A percentile compares a stretch with the other conserved stretches of the same genome.
Conservation (phyloP, 2,329 filamentous ascomycete species). For the Colletotrichum nymphaeae region DNA sequence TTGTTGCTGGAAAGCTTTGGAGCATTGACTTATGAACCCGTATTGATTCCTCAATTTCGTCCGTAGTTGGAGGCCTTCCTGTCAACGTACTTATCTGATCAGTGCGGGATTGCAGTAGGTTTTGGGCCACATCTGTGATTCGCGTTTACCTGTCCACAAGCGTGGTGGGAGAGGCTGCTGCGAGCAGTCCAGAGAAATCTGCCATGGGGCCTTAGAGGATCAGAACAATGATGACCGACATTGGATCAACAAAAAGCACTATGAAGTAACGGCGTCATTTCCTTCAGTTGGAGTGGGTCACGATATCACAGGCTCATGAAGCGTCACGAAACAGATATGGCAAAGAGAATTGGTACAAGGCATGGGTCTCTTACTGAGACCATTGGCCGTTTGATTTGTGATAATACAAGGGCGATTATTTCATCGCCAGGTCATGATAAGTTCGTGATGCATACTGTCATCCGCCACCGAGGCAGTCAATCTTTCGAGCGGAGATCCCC, state of each 20-base stretch:
- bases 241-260: too few relatives aligned
- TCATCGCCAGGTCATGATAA: conserved; percentile 26
- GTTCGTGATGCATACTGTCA: conserved; percentile 29
- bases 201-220: too few relatives aligned
- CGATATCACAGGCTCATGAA: too few relatives aligned
- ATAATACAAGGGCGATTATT: conserved; percentile 31
- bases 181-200: not conserved
- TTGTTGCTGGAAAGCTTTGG: not conserved
- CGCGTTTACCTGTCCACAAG: not conserved
- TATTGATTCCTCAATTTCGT: not conserved
- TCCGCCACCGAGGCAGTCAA: conserved; percentile 24
- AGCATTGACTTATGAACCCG: not conserved
- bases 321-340: not conserved
- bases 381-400: conserved; percentile 27
- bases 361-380: conserved; percentile 30
- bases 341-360: conserved; percentile 1
- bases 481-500: not conserved
- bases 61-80: not conserved
- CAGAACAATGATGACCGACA: not conserved
- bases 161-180: not conserved
- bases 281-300: not conserved
- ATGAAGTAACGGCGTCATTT: not conserved
- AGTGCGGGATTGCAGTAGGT: not conserved
- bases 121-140: not conserved
- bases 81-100: not conserved